Evolutionary conservation across 192 early-diverging fungal genomes (phyloP), one percentile per base, ranked within the genome.

Genomic region (Backusella macrospora): DNA sequence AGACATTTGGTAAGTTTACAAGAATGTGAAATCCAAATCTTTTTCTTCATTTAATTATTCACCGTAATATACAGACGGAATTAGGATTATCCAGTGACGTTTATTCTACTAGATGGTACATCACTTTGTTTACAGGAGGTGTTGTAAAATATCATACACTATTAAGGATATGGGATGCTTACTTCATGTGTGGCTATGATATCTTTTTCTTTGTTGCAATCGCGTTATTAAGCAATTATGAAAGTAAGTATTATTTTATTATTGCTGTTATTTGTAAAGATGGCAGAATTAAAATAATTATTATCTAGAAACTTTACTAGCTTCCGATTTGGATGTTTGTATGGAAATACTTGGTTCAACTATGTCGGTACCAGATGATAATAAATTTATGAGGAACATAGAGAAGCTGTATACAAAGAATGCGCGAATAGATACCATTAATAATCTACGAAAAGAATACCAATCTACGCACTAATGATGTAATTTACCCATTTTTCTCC

Each of bases 101-200:
- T n/a, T 88, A 84, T 77, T 79, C 85, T 8, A 87, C 87, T 15
- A 81, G 80, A 43, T 88, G 87, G 87, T 88, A 86, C 59, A 88
- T 88, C 23, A 88, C 87, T 0, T 75, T 88, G 7, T 88, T 85
- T 65, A 77, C 87, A 29, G 85, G 84, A 37, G 84, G 83, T 7
- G 81, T 88, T 9, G 80, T 88, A 34, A 75, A 72, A 15, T 83
- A 86, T 73, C 82, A 85, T 39, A 85, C 82, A 34, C 34, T 88
- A 49, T 52, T 88, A 14, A 75, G 87, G 38, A 85, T 88, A 46
- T 88, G 87, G 87, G 87, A 88, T 46, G 73, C 82, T 39, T 74
- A 86, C 29, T 72, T 85, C 45, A 49, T 88, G 23, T 73, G 77
- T 65, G 87, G 87, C 3, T 88, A 83, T 73, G 85, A 88, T 71